Base-by-base conservation (phyloP, 2,329 filamentous ascomycete genomes). In the Colletotrichum sidae region DNA sequence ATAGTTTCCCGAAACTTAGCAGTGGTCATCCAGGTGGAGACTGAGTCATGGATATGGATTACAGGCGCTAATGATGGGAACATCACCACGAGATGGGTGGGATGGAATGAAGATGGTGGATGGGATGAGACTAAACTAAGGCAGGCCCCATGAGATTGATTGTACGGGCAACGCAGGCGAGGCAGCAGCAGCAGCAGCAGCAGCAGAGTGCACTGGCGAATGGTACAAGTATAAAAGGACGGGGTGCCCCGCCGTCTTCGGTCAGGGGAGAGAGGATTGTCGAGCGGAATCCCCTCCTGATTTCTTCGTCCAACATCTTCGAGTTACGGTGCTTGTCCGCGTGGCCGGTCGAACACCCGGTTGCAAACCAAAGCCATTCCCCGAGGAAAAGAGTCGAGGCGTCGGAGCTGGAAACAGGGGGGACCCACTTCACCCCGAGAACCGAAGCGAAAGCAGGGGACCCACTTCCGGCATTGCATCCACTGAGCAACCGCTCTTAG, bases 121-220 rank as follows among this genome's bases (percentile, higher is more conserved):
- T 55, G 47, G 51, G 53, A 62, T 1, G 38, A 41, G 9, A 41
- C 38, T 8, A 9, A 35, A 51, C n/a, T 11, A 41, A 42, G 37
- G 54, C 45, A 49, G 56, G 45, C 45, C 51, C 35, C 49, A 49
- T 61, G 58, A 55, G 63, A 62, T 66, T 47, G 63, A 62, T 66
- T 47, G 63, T 57, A 63, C 58, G n/a, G 63, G 44, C 63, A 66
- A 63, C 63, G 46, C 63, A 66, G 53, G 63, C 63, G 63, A 63
- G 49, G 35, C 13, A 44, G 56, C 39, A 34, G 33, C 38, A 25
- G 38, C 12, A 13, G 17, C 50, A 13, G 17, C 50, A 53, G 52
- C 17, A 17, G 17, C 17, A 17, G 17, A 17, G 25, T 25, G 25
- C 25, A 25, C 25, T 25, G 25, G 25, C 25, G 25, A 25, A 25